These are phyloP conservation scores for Cyberlindnera suaveolens DNA, from an alignment of 805 yeast species.

Conservation along the genomic window DNA sequence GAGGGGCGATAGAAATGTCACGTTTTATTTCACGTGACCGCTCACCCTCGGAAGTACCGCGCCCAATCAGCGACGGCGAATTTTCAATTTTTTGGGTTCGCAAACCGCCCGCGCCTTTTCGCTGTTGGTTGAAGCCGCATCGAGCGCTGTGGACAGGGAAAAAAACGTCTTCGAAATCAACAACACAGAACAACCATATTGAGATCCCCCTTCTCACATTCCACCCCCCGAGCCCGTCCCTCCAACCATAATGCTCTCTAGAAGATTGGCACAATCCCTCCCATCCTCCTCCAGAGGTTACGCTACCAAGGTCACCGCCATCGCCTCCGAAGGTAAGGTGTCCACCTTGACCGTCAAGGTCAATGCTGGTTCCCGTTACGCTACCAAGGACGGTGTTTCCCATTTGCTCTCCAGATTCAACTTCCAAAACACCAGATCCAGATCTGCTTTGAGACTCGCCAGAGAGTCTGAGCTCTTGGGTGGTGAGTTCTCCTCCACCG, in stretches of 20 bases:
- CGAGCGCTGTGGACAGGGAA: constrained; percentile 2
- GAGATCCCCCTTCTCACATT: not conserved
- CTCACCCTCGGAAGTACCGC: constrained; percentile 1
- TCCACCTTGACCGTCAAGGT: constrained; percentile 76
- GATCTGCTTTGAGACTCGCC: constrained; percentile 86
- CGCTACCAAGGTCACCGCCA: constrained; percentile 41
- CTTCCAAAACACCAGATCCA: constrained; percentile 73
- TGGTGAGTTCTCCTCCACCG: constrained; percentile 61
- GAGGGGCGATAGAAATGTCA: not conserved
- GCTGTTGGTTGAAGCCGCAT: constrained; percentile 1
- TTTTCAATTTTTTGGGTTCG: constrained; percentile 16
- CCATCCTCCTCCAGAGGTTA: constrained; percentile 27
- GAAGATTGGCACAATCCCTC: constrained; percentile 19
- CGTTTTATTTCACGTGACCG: not conserved
- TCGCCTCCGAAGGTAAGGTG: constrained; percentile 55
- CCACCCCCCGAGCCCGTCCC: not conserved
- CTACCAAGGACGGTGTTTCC: constrained; percentile 69
- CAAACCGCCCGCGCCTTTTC: not conserved
- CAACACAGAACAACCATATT: not conserved
- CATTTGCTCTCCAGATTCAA: constrained; percentile 81
- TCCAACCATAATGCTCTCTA: constrained; percentile 18
- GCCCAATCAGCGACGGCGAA: constrained; percentile 21
- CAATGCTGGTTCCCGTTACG: constrained; percentile 79
- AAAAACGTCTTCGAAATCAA: not conserved
- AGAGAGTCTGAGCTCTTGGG: constrained; percentile 95